Conservation (phyloP, 352 stramenopile genomes). For the Pythium plurisporium region DNA sequence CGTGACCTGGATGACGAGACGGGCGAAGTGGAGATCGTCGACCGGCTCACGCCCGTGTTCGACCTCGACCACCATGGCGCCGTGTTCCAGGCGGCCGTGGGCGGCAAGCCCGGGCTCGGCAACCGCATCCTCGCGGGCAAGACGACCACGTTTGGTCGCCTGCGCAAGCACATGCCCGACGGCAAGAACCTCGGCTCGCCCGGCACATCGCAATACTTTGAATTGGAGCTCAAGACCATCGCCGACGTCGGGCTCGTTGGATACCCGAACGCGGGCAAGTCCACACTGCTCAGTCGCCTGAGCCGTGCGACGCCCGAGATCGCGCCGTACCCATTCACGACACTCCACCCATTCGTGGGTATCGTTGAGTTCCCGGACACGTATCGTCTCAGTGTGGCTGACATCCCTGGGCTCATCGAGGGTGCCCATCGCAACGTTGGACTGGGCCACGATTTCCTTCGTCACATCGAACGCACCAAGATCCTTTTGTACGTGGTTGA, state of each 20-base stretch:
- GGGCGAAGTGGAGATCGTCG: conserved; percentile 78
- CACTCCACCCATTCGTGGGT: conserved; percentile 94
- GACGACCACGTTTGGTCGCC: conserved; percentile 71
- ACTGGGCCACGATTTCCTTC: conserved; percentile 98
- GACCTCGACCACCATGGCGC: conserved; percentile 74
- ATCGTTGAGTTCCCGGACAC: conserved; percentile 94
- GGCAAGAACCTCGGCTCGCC: conserved; percentile 81
- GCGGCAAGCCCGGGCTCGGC: conserved; percentile 78
- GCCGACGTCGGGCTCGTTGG: conserved; percentile 98
- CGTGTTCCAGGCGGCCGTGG: conserved; percentile 67
- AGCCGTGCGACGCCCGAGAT: conserved; percentile 93
- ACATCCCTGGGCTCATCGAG: conserved; percentile 88
- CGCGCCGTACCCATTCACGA: conserved; percentile 98
- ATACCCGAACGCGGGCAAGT: conserved; percentile 99
- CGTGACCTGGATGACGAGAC: conserved; percentile 67
- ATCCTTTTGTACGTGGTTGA: conserved; percentile 87
- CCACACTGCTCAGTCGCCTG: conserved; percentile 91
- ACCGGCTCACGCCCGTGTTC: conserved; percentile 68
- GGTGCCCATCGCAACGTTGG: conserved; percentile 94
- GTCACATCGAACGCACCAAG: conserved; percentile 98
- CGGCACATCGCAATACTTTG: conserved; percentile 92
- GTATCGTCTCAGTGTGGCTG: conserved; percentile 88
- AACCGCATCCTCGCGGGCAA: conserved; percentile 85
- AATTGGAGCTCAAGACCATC: conserved; percentile 98
- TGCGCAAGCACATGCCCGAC: conserved; percentile 85